Evolutionary conservation across 331 rosid species (phyloP).

Genomic region (Pyracantha coccinea): DNA sequence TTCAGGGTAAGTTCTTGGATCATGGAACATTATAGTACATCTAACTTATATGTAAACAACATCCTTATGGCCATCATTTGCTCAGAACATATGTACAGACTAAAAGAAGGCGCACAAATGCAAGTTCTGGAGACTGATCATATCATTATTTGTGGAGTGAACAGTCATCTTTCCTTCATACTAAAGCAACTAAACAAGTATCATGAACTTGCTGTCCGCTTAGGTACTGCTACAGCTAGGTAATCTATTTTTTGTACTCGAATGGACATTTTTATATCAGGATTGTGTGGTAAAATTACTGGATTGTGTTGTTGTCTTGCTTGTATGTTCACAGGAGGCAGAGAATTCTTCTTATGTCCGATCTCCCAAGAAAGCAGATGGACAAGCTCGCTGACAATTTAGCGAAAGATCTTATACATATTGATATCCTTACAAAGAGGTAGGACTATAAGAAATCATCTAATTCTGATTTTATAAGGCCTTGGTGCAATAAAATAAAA

Average conservation of each 20-base stretch:
- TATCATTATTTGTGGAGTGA: constrained; percentile 92
- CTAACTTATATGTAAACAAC: constrained; percentile 8
- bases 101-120: constrained; percentile 92
- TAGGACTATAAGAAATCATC: constrained; percentile 25
- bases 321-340: constrained; percentile 60
- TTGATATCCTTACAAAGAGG: constrained; percentile 91
- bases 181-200: constrained; percentile 81
- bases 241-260: constrained; percentile 31
- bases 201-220: constrained; percentile 80
- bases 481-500: not conserved
- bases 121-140: constrained; percentile 95
- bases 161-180: constrained; percentile 78
- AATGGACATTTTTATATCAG: constrained; percentile 7
- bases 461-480: not conserved
- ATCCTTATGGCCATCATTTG: constrained; percentile 22
- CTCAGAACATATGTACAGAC: constrained; percentile 82
- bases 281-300: constrained; percentile 15
- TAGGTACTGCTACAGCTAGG: constrained; percentile 98
- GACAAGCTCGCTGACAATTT: constrained; percentile 68
- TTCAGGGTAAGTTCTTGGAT: constrained; percentile 69
- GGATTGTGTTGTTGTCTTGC: constrained; percentile 20
- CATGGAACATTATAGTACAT: constrained; percentile 8
- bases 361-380: constrained; percentile 93
- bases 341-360: constrained; percentile 94
- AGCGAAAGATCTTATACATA: constrained; percentile 74